These are phyloP conservation scores for Chimonanthus praecox DNA, from an alignment of 164 flowering plant genomes.

Conservation along the genomic window DNA sequence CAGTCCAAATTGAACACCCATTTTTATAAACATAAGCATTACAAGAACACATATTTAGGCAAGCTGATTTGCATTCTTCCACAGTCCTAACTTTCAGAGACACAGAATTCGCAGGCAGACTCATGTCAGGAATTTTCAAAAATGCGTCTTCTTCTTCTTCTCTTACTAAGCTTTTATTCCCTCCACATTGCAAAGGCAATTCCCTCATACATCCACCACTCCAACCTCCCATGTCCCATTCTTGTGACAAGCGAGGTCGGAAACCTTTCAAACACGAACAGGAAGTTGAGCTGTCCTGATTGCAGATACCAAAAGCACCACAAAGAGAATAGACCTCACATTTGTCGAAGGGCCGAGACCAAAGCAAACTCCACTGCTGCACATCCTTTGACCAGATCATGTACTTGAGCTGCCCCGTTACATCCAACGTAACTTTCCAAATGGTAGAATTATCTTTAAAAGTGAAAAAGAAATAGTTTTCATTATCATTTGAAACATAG, in stretches of 20 bases:
- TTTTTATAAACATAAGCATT: too few species aligned
- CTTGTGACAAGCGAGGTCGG: constrained; percentile 10
- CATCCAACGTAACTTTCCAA: constrained; percentile 29
- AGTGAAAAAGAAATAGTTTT: constrained; percentile 30
- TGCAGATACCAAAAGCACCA: constrained; percentile 29
- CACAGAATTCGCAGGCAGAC: constrained; percentile 11
- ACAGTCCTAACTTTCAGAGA: neutral
- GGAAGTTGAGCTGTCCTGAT: constrained; percentile 4
- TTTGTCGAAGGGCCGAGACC: constrained; percentile 17
- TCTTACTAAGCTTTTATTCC: too few species aligned
- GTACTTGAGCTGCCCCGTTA: constrained; percentile 11
- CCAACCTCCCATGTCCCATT: constrained; percentile 16
- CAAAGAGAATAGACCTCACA: constrained; percentile 26
- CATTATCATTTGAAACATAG: constrained; percentile 21
- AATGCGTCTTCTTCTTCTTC: constrained; percentile 15
- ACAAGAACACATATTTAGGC: too few species aligned
- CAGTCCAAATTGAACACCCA: too few species aligned
- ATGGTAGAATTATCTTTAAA: constrained; percentile 9
- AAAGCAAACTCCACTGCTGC: neutral
- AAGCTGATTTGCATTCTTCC: neutral
- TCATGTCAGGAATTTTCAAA: constrained; percentile 5
- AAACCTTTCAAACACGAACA: constrained; percentile 27
- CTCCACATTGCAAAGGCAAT: constrained; percentile 7
- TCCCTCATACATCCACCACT: constrained; percentile 19
- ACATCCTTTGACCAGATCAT: constrained; percentile 15